Conservation (phyloP, 148 eudicot genomes). For the Chenopodium suecicum region DNA sequence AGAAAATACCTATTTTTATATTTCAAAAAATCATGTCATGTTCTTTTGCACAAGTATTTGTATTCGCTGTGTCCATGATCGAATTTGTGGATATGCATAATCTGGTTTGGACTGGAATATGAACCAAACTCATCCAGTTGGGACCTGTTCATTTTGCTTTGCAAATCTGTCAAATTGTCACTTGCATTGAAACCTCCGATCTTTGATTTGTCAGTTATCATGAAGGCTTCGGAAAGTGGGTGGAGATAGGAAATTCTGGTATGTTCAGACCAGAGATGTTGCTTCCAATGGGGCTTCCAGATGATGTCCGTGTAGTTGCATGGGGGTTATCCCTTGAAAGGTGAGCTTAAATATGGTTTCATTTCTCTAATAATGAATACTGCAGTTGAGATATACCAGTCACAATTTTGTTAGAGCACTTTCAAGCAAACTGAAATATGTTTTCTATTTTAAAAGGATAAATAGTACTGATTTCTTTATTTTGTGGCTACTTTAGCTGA, state of each 20-base stretch:
- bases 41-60: too few species aligned
- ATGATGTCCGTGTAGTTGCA: constrained; percentile 93
- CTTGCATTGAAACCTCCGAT: constrained; percentile 1
- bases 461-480: background rate
- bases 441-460: background rate
- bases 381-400: too few species aligned
- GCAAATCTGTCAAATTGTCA: background rate
- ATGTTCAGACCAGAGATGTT: constrained; percentile 97
- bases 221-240: constrained; percentile 87
- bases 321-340: constrained; percentile 98
- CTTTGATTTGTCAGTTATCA: constrained; percentile 57
- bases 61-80: too few species aligned
- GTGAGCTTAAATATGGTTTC: constrained; percentile 24
- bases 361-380: background rate
- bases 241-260: constrained; percentile 91
- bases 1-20: too few species aligned
- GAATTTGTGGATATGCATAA: too few species aligned
- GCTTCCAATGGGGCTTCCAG: constrained; percentile 95
- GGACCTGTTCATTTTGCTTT: background rate
- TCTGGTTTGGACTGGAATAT: background rate
- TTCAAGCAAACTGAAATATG: background rate
- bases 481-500: background rate
- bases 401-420: background rate
- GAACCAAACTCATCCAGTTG: background rate
- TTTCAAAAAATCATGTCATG: too few species aligned